Conservation (phyloP, 805 yeast genomes). For the Monosporozyma yasuniensis region DNA sequence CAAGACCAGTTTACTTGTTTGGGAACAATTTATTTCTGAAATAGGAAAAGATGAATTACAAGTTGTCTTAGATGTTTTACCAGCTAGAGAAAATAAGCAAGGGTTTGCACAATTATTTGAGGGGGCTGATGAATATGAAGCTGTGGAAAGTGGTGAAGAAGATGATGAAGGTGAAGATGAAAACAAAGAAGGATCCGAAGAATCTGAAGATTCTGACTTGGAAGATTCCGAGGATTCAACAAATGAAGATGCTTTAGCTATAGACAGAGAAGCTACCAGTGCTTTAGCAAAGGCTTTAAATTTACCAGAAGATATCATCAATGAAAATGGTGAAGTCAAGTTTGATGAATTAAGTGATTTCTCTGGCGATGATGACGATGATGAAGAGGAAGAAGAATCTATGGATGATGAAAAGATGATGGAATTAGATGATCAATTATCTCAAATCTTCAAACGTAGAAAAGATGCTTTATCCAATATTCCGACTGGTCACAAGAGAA, state of each 20-base stretch:
- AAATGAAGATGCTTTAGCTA: slow-evolving; percentile 29
- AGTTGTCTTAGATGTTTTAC: slow-evolving; percentile 45
- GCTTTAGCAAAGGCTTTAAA: slow-evolving; percentile 67
- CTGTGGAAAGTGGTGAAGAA: slow-evolving; percentile 36
- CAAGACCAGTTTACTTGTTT: slow-evolving; percentile 45
- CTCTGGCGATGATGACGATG: slow-evolving; percentile 38
- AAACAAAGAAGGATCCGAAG: slow-evolving; percentile 14
- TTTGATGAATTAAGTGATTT: slow-evolving; percentile 41
- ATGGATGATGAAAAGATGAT: slow-evolving; percentile 97
- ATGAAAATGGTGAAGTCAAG: slow-evolving; percentile 37
- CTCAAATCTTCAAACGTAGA: slow-evolving; percentile 78
- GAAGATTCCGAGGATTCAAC: slow-evolving; percentile 23
- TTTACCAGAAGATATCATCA: slow-evolving; percentile 42
- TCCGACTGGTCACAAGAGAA: slow-evolving; percentile 56
- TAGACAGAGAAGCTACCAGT: slow-evolving; percentile 46
- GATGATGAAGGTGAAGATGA: slow-evolving; percentile 30
- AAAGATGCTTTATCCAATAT: slow-evolving; percentile 51
- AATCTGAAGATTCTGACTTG: slow-evolving; percentile 10
- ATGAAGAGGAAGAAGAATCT: slow-evolving; percentile 60
- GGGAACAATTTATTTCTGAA: slow-evolving; percentile 47
- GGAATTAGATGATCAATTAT: slow-evolving; percentile 78
- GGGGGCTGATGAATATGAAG: slow-evolving; percentile 43
- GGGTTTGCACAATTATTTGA: slow-evolving; percentile 76
- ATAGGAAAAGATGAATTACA: slow-evolving; percentile 39
- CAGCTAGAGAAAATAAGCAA: slow-evolving; percentile 66